A percentile compares a stretch with the other conserved stretches of the same genome.
These are phyloP conservation scores for Vigna angularis DNA, from an alignment of 306 rosid genomes.

Conservation along the genomic window DNA sequence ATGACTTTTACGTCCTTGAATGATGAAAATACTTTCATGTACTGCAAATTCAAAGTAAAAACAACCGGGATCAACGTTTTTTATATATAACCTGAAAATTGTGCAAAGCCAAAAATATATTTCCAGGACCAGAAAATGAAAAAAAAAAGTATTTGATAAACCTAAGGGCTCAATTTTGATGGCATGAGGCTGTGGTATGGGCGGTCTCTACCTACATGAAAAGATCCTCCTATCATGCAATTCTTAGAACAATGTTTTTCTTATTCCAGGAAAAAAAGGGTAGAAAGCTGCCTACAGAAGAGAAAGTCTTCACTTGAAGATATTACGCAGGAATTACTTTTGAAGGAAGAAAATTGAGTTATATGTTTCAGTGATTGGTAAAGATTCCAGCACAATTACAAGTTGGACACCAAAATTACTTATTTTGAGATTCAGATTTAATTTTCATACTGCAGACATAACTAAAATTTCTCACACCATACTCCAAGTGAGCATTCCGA, in stretches of 20 bases:
- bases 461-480: conserved; percentile 11
- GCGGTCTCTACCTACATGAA: neutral
- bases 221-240: neutral
- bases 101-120: neutral
- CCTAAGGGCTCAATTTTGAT: neutral
- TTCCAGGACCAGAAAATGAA: neutral
- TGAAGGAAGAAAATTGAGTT: neutral
- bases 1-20: conserved; percentile 90
- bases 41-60: conserved; percentile 59
- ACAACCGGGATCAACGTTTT: conserved; percentile 21
- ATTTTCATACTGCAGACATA: neutral
- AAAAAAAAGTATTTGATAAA: conserved; percentile 9
- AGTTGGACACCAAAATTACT: conserved; percentile 17
- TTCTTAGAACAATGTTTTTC: conserved; percentile 2
- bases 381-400: conserved; percentile 10
- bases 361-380: neutral
- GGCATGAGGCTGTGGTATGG: neutral
- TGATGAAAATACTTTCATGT: conserved; percentile 68
- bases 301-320: conserved; percentile 4
- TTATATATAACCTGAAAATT: conserved; percentile 6
- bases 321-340: conserved; percentile 7
- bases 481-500: conserved; percentile 4
- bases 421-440: neutral
- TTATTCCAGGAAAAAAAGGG: neutral
- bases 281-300: neutral